Percentiles rank a stretch among this genome's conserved stretches.
Evolutionary conservation across 345 rosid genomes (phyloP).

Genomic region (Odontarrhena argentea): DNA sequence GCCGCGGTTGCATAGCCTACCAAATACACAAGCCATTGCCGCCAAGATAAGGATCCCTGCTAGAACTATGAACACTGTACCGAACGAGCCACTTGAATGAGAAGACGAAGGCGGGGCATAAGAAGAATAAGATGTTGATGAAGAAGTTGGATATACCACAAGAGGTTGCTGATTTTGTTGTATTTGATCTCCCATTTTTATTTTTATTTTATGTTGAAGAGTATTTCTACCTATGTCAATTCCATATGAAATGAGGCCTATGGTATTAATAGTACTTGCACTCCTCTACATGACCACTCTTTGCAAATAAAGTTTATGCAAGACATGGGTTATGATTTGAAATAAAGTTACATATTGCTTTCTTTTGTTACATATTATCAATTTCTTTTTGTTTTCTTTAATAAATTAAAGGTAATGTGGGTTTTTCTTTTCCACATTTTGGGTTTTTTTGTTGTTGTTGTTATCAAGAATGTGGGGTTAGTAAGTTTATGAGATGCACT

Average conservation of each 20-base stretch:
- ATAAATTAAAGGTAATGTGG: background rate
- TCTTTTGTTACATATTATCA: slow-evolving; percentile 35
- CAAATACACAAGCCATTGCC: slow-evolving; percentile 50
- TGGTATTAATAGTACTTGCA: slow-evolving; percentile 32
- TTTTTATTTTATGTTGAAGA: slow-evolving; percentile 11
- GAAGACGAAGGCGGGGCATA: slow-evolving; percentile 38
- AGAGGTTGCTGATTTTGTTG: slow-evolving; percentile 51
- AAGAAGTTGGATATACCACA: slow-evolving; percentile 55
- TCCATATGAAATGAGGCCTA: slow-evolving; percentile 13
- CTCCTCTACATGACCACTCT: slow-evolving; percentile 13
- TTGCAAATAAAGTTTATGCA: slow-evolving; percentile 11
- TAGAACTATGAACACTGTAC: slow-evolving; percentile 59
- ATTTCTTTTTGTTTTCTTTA: background rate
- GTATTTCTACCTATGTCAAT: slow-evolving; percentile 19
- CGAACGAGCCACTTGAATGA: slow-evolving; percentile 68
- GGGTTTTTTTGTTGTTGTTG: slow-evolving; percentile 12
- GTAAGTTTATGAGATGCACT: slow-evolving; percentile 34
- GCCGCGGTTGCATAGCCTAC: slow-evolving; percentile 47
- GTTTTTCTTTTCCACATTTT: background rate
- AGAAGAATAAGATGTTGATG: slow-evolving; percentile 25
- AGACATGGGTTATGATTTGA: slow-evolving; percentile 10
- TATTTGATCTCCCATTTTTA: slow-evolving; percentile 31
- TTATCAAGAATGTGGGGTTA: slow-evolving; percentile 15
- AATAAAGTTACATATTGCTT: slow-evolving; percentile 37
- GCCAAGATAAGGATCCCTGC: slow-evolving; percentile 43